Percentiles rank a stretch among this genome's conserved stretches.
Conservation (phyloP, 306 rosid species). For the Herpetospermum pedunculosum region DNA sequence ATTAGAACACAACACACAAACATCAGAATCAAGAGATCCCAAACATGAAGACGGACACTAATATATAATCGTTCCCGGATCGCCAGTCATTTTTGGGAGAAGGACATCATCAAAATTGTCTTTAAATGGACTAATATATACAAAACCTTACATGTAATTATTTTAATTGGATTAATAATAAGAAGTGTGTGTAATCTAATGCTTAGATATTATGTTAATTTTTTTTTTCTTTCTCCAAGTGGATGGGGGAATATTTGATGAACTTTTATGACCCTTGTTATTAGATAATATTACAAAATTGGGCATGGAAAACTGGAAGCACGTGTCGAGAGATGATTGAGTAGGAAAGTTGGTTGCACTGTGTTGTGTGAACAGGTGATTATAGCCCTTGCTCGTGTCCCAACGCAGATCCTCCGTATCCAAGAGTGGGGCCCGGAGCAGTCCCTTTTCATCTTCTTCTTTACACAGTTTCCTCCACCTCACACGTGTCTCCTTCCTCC, state of each 20-base stretch:
- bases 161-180: not conserved
- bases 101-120: not conserved
- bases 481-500: conserved; percentile 32
- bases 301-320: not conserved
- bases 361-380: conserved; percentile 51
- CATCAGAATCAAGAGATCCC: no score
- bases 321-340: not conserved
- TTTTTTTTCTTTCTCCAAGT: not conserved
- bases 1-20: no score
- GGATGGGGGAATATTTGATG: not conserved
- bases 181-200: not conserved
- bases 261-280: not conserved
- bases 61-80: no score
- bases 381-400: conserved; percentile 19
- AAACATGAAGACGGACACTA: no score
- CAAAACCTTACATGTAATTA: not conserved
- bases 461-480: conserved; percentile 8
- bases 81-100: no score
- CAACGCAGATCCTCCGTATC: conserved; percentile 89
- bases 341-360: not conserved
- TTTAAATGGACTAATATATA: not conserved
- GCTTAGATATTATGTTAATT: not conserved
- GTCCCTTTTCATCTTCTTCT: not conserved
- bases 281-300: not conserved
- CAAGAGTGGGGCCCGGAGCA: conserved; percentile 29